A percentile compares a stretch with the other conserved stretches of the same genome.
phyloP scores from a whole-genome alignment of 2,329 filamentous ascomycete species.

The Claviceps capensis region DNA sequence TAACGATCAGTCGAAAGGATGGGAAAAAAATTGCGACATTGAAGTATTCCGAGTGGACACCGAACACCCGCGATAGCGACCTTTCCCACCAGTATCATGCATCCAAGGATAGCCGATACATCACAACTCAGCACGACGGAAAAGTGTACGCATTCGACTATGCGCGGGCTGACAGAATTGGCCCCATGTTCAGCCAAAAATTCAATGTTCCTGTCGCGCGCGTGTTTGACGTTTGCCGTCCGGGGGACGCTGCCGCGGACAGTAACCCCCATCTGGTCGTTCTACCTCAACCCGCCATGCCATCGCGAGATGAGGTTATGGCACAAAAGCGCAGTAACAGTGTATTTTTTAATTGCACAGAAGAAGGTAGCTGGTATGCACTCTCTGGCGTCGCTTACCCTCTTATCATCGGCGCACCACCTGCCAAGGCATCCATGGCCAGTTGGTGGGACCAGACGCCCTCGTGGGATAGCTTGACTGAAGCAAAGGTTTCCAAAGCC shows the following conservation, averaged over 20 bases:
- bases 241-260: constrained; percentile 46
- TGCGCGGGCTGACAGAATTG: constrained; percentile 34
- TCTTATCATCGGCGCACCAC: constrained; percentile 56
- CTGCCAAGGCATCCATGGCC: constrained; percentile 29
- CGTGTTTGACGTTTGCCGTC: constrained; percentile 77
- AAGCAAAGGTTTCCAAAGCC: constrained; percentile 40
- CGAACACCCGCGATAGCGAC: constrained; percentile 83
- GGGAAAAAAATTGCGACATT: constrained; percentile 74
- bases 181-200: constrained; percentile 51
- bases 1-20: constrained; percentile 66
- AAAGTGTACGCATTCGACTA: constrained; percentile 70
- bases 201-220: constrained; percentile 68
- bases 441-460: constrained; percentile 34
- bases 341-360: constrained; percentile 79
- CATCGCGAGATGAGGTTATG: constrained; percentile 33
- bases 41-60: constrained; percentile 86
- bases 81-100: constrained; percentile 68
- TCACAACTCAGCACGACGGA: constrained; percentile 78
- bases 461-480: constrained; percentile 24
- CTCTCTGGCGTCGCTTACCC: constrained; percentile 81
- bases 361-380: constrained; percentile 84
- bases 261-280: constrained; percentile 66
- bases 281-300: constrained; percentile 71
- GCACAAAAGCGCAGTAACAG: constrained; percentile 43
- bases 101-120: constrained; percentile 77